Percentiles rank a stretch among this genome's conserved stretches.
Evolutionary conservation across 441 rosid genomes (phyloP).

Genomic region (Pelargonium australe): DNA sequence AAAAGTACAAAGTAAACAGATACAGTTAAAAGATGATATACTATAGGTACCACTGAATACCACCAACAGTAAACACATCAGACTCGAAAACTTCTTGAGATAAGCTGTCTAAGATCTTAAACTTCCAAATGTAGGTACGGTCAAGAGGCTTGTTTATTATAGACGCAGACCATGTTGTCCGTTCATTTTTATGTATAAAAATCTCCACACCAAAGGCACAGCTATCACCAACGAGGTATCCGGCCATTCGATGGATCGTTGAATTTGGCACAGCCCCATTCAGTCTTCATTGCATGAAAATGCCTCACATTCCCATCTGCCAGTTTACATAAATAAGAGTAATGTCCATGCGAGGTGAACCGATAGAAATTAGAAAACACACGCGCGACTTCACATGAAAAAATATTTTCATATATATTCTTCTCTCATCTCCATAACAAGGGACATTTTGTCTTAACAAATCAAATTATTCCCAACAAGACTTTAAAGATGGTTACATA

Average conservation of each 20-base stretch:
- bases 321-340: neutral
- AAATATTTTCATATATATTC: no score
- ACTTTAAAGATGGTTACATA: neutral
- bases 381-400: no score
- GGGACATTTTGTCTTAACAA: no score
- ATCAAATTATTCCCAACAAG: neutral
- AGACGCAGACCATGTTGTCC: neutral
- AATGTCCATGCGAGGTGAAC: no score
- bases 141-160: neutral
- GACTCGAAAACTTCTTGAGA: no score
- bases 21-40: no score
- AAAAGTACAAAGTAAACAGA: no score
- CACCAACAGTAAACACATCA: no score
- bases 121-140: neutral
- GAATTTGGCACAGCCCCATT: neutral
- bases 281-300: neutral
- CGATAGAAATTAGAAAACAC: no score
- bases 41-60: no score
- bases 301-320: neutral
- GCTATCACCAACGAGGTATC: neutral
- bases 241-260: neutral
- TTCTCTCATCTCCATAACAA: no score
- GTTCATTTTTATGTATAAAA: neutral
- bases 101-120: no score
- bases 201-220: neutral